A percentile compares a stretch with the other conserved stretches of the same genome.
These are phyloP conservation scores for Xylaria sp. DNA, from an alignment of 2,329 filamentous ascomycete species.

Conservation along the genomic window DNA sequence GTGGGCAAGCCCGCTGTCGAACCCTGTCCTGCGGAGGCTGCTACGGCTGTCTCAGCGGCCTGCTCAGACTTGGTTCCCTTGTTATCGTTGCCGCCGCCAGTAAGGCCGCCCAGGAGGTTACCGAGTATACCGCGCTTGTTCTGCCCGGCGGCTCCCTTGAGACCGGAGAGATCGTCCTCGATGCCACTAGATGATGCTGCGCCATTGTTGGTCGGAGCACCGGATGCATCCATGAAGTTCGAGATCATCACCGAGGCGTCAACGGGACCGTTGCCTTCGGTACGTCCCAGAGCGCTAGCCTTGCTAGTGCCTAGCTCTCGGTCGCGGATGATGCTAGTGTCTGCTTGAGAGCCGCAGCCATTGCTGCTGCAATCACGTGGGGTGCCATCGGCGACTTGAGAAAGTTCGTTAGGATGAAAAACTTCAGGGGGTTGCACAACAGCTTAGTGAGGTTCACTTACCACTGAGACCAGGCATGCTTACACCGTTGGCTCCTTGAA, in stretches of 20 bases:
- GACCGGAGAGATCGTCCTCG: conserved; percentile 54
- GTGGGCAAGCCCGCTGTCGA: conserved; percentile 68
- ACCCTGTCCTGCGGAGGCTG: conserved; percentile 65
- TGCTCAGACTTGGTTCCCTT: conserved; percentile 57
- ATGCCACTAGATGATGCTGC: conserved; percentile 54
- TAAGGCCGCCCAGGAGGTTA: conserved; percentile 45
- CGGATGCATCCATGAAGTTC: conserved; percentile 66
- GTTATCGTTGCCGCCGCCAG: conserved; percentile 43
- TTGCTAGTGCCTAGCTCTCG: conserved; percentile 65
- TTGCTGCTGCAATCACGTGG: conserved; percentile 73
- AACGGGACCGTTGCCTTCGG: conserved; percentile 68
- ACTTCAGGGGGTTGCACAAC: background rate
- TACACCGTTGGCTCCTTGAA: conserved; percentile 50
- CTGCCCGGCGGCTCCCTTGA: conserved; percentile 35
- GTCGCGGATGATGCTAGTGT: conserved; percentile 76
- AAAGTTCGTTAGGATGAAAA: conserved; percentile 9
- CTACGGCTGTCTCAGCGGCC: conserved; percentile 63
- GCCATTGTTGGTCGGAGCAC: conserved; percentile 52
- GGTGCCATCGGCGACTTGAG: conserved; percentile 69
- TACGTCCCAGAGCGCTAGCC: conserved; percentile 72
- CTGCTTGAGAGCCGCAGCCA: conserved; percentile 72
- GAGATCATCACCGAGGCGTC: conserved; percentile 67
- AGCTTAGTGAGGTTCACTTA: conserved; percentile 27
- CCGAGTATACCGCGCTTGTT: conserved; percentile 23
- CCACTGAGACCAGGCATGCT: conserved; percentile 49